A percentile compares a stretch with the other conserved stretches of the same genome.
These are phyloP conservation scores for Aspergillus sp. DNA, from an alignment of 2,329 filamentous ascomycete genomes.

Conservation along the genomic window DNA sequence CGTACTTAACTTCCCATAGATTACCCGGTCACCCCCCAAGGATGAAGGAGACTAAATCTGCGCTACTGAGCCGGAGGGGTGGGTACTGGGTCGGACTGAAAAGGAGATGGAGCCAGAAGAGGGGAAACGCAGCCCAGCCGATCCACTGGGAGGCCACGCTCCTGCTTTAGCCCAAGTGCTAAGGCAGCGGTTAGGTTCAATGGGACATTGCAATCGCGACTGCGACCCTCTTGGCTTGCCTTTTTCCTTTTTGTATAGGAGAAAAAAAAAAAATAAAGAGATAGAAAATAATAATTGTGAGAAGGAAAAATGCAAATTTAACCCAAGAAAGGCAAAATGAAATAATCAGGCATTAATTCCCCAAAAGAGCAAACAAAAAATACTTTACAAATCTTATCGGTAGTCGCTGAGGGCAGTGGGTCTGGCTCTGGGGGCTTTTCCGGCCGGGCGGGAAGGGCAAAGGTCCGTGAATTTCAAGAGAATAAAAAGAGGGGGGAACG, in stretches of 20 bases:
- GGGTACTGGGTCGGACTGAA: conserved; percentile 18
- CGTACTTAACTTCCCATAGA: not conserved
- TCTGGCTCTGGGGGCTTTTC: conserved; percentile 2
- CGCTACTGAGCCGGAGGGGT: conserved; percentile 24
- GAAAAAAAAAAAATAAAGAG: no score
- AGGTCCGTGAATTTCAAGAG: not conserved
- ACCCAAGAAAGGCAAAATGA: not conserved
- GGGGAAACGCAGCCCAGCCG: conserved; percentile 13
- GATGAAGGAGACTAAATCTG: conserved; percentile 9
- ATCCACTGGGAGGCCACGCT: conserved; percentile 11
- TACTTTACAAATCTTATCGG: no score
- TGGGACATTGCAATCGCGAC: conserved; percentile 12
- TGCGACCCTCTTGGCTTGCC: conserved; percentile 8
- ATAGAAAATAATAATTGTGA: no score
- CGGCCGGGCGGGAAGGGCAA: not conserved
- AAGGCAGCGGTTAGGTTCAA: conserved; percentile 15
- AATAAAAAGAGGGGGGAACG: not conserved
- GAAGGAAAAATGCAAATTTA: no score
- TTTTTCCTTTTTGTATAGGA: not conserved
- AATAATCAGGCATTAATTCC: no score
- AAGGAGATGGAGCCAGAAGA: conserved; percentile 11
- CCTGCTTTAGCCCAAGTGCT: conserved; percentile 7
- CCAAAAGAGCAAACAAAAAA: no score
- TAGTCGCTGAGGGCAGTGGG: not conserved
- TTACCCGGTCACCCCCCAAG: not conserved